A percentile compares a stretch with the other conserved stretches of the same genome.
phyloP scores from a whole-genome alignment of 2,329 filamentous ascomycete species.

The Kalmusia sp. region DNA sequence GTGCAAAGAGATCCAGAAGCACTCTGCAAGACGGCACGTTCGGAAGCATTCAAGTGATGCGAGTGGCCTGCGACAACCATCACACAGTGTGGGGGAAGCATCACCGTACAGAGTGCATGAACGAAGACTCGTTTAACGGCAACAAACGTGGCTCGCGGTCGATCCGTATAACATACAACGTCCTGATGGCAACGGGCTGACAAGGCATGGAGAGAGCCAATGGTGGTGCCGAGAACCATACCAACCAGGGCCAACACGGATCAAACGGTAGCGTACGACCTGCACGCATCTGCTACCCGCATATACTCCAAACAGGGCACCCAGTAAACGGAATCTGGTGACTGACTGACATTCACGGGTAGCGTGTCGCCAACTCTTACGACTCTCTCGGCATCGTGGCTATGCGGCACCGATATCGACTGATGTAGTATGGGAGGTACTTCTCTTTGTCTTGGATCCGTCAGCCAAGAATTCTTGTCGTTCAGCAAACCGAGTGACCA shows the following conservation, averaged over 20 bases:
- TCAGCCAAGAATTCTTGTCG: constrained; percentile 43
- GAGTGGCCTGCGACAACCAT: neutral
- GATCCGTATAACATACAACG: constrained; percentile 5
- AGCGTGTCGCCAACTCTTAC: constrained; percentile 19
- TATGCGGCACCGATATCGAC: constrained; percentile 23
- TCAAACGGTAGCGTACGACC: neutral
- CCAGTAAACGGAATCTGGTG: neutral
- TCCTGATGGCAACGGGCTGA: neutral
- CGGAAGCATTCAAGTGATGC: neutral
- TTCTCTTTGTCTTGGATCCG: constrained; percentile 32
- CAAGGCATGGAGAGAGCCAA: neutral
- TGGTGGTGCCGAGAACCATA: neutral
- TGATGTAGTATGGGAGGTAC: constrained; percentile 26
- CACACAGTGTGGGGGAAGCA: neutral
- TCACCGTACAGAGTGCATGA: neutral
- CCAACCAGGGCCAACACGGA: neutral
- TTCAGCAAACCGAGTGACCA: constrained; percentile 7
- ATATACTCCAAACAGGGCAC: constrained; percentile 1
- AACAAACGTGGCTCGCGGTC: constrained; percentile 7
- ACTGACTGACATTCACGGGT: neutral
- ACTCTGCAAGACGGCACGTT: neutral
- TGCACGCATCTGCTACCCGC: neutral
- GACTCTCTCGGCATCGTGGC: constrained; percentile 40
- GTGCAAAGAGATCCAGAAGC: neutral
- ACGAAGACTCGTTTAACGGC: neutral